Conservation (phyloP, 345 rosid species). For the Bretschneidera sinensis region DNA sequence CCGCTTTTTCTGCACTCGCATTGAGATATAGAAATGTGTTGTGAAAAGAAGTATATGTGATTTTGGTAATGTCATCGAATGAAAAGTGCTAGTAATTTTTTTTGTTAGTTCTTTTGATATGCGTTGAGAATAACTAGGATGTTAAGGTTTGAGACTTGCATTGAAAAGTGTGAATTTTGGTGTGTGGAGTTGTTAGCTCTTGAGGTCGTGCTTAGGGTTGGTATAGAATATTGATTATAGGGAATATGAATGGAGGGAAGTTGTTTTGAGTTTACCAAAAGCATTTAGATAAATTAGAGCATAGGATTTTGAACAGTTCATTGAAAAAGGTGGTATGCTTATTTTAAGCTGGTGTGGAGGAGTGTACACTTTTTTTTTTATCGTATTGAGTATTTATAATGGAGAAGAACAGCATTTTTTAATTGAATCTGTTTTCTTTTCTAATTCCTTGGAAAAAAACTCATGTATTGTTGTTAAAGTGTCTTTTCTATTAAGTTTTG, state of each 20-base stretch:
- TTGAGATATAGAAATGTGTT: not conserved
- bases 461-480: too few relatives aligned
- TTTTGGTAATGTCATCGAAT: too few relatives aligned
- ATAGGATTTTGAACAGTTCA: not conserved
- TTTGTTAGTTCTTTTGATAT: not conserved
- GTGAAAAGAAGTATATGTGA: too few relatives aligned
- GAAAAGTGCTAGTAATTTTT: too few relatives aligned
- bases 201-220: not conserved
- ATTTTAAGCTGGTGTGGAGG: not conserved
- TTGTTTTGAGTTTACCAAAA: not conserved
- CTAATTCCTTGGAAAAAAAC: not conserved
- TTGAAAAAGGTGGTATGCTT: not conserved
- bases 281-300: not conserved
- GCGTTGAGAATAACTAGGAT: not conserved
- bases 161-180: not conserved
- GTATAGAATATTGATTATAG: not conserved
- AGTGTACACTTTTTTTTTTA: too few relatives aligned
- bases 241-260: too few relatives aligned
- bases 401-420: not conserved
- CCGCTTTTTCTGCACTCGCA: not conserved
- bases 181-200: not conserved
- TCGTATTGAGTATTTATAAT: not conserved
- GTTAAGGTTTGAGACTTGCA: not conserved
- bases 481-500: not conserved
- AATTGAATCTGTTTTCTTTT: not conserved